Evolutionary conservation across 495 filamentous ascomycete species (phyloP).

Genomic region (Hypoxylon intermedium): DNA sequence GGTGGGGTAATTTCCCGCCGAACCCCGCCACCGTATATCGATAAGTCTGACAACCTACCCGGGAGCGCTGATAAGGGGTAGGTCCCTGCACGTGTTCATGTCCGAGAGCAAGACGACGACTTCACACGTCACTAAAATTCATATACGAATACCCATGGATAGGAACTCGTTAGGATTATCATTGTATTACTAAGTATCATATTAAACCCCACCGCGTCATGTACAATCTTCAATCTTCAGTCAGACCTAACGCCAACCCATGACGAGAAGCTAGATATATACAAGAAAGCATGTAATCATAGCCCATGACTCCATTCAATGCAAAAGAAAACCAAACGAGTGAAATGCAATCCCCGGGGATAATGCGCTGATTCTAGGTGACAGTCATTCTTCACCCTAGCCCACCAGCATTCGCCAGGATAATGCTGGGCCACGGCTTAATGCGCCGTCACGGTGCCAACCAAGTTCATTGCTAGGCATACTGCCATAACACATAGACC

Average conservation of each 20-base stretch:
- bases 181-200: no score
- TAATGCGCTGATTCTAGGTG: conserved; percentile 1
- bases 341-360: conserved; percentile 14
- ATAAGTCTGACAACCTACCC: background rate
- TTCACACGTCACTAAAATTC: no score
- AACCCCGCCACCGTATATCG: conserved; percentile 26
- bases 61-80: conserved; percentile 2
- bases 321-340: conserved; percentile 18
- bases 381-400: background rate
- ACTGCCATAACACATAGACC: conserved; percentile 87
- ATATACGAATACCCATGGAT: no score
- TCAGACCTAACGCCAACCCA: conserved; percentile 10
- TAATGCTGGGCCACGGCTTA: background rate
- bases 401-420: background rate
- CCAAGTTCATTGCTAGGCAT: conserved; percentile 83
- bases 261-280: conserved; percentile 15
- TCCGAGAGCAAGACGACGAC: no score
- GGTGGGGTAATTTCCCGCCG: conserved; percentile 33
- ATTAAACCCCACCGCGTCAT: no score
- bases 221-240: background rate
- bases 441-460: conserved; percentile 59
- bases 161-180: no score
- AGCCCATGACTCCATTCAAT: conserved; percentile 25
- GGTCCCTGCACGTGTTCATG: no score
- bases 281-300: conserved; percentile 17